A percentile compares a stretch with the other conserved stretches of the same genome.
Evolutionary conservation across 2,329 filamentous ascomycete species (phyloP).

Genomic region (Parastagonospora avenae): DNA sequence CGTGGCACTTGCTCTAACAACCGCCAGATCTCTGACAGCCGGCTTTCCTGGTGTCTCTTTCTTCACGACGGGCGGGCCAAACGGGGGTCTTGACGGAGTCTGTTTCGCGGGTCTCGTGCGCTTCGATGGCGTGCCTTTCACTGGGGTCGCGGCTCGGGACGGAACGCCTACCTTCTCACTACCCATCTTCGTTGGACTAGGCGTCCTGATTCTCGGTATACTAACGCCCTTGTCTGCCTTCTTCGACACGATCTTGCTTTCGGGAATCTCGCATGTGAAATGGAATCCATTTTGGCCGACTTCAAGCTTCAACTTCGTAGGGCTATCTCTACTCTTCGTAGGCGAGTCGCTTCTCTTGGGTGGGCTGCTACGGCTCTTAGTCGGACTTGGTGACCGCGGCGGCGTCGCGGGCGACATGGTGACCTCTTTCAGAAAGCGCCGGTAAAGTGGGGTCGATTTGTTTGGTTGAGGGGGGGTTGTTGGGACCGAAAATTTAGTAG

Average conservation of each 20-base stretch:
- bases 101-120: constrained; percentile 3
- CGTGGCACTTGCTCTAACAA: background rate
- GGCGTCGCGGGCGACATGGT: constrained; percentile 22
- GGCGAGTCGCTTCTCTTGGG: constrained; percentile 2
- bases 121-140: constrained; percentile 1
- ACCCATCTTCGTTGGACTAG: constrained; percentile 12
- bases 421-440: constrained; percentile 21
- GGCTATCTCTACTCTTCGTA: constrained; percentile 3
- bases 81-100: background rate
- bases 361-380: constrained; percentile 1
- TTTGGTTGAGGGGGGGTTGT: constrained; percentile 6
- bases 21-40: background rate
- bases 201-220: constrained; percentile 7
- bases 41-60: background rate
- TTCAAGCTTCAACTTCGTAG: constrained; percentile 15
- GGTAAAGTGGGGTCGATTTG: constrained; percentile 15
- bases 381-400: constrained; percentile 15
- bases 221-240: constrained; percentile 1
- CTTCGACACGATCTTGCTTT: constrained; percentile 17
- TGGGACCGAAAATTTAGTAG: constrained; percentile 4
- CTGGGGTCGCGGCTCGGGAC: constrained; percentile 5
- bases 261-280: constrained; percentile 24
- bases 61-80: background rate
- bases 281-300: constrained; percentile 26
- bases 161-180: background rate